These are phyloP conservation scores for Striga asiatica DNA, from an alignment of 257 asterid genomes.

Conservation along the genomic window DNA sequence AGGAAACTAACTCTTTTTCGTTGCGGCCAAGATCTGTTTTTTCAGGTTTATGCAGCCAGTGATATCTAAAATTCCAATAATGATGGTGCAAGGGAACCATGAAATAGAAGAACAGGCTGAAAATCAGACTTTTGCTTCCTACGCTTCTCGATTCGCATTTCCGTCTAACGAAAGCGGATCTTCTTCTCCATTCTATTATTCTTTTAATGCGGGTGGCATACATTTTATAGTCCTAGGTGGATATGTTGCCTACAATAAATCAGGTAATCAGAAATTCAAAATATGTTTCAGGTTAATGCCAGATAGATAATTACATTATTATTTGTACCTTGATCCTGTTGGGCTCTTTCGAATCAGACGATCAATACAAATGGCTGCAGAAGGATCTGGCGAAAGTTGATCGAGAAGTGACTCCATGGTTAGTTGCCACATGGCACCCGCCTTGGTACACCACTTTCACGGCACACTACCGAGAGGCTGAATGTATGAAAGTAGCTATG, in stretches of 20 bases:
- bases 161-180: slow-evolving; percentile 81
- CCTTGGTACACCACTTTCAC: slow-evolving; percentile 88
- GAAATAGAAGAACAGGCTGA: slow-evolving; percentile 78
- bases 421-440: slow-evolving; percentile 81
- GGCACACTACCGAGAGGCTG: slow-evolving; percentile 93
- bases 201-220: slow-evolving; percentile 91
- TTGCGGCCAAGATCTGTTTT: background rate
- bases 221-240: slow-evolving; percentile 83
- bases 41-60: slow-evolving; percentile 81
- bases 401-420: slow-evolving; percentile 77
- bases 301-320: background rate
- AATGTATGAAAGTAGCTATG: slow-evolving; percentile 85
- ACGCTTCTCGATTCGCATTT: slow-evolving; percentile 72
- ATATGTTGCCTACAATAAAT: slow-evolving; percentile 46
- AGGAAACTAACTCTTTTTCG: background rate
- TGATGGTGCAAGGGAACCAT: slow-evolving; percentile 97
- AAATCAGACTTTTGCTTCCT: slow-evolving; percentile 59
- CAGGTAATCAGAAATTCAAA: slow-evolving; percentile 30
- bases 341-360: slow-evolving; percentile 31
- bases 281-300: too few relatives aligned
- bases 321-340: slow-evolving; percentile 8
- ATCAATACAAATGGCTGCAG: slow-evolving; percentile 81
- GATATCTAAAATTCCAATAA: slow-evolving; percentile 67
- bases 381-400: slow-evolving; percentile 58
- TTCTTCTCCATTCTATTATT: slow-evolving; percentile 65